Base-by-base conservation (phyloP, 805 yeast genomes). In the Schwanniomyces occidentalis region DNA sequence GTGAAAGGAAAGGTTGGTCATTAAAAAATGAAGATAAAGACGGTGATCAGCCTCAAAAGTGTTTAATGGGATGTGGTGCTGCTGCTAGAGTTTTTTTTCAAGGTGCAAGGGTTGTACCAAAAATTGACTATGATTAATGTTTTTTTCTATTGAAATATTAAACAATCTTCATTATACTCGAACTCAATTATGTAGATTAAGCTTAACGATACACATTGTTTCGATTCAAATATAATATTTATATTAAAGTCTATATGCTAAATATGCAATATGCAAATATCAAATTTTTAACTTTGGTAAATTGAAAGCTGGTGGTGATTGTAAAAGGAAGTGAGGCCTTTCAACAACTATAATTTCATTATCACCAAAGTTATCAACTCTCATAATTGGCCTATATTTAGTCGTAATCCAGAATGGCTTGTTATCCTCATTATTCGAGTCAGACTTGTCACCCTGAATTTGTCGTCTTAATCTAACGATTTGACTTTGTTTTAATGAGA, bases 331-430 rank as follows among this genome's bases (percentile, higher is more conserved):
- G 33, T 75, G 63, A 4, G 93, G 91, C 56, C 89, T 74, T 57
- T 90, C 97, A 24, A 88, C 76, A 18, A 90, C 76, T 3, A 85
- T 69, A 32, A 90, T 56, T 45, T 82, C 90, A 12, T 70, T 61
- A 2, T 64, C 57, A 37, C 74, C 69, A 41, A 87, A 65, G 16
- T 64, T 58, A 16, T 71, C 82, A 8, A 80, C 89, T 43, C 64
- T 73, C 38, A 90, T 61, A 22, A 89, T 61, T 13, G 91, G 85
- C 48, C 80, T 76, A 58, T 85, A 90, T 51, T 85, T 85, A 30
- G 75, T 74, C 4, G 91, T 81, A 38, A 84, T 59, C 82, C 90
- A 88, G 58, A 81, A 89, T 14, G 84, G 73, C 32, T 65, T 69
- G 14, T 33, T 44, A 21, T 45, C 50, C 6, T 32, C 36, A 34